Evolutionary conservation across 1,139 yeast species (phyloP), one percentile per base, ranked within the genome.

Genomic region (Scheffersomyces cryptocercus): DNA sequence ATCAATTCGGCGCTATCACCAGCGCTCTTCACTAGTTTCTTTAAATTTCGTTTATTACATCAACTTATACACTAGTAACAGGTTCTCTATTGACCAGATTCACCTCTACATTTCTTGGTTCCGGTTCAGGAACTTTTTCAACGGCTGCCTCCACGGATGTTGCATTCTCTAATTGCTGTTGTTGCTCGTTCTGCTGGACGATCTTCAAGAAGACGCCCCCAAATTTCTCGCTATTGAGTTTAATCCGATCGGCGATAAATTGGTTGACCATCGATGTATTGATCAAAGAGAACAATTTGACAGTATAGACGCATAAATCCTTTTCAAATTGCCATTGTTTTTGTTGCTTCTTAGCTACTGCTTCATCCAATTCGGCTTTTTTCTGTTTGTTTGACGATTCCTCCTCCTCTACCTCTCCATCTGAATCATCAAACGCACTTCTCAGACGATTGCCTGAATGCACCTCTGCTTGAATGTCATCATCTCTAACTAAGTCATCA

Each of bases 201-300:
- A 72, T 53, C 38, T 58, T 61, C 15, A 34, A 37, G 43, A 56
- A 72, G 2, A 70, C 53, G 0, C 65, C 66, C 2, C 88, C 88
- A 20, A 85, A 59, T n/a, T 54, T 62, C 1, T 61, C 67, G 16
- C 65, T 55, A 58, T 85, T 85, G 46, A 82, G 61, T 10, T 56
- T 53, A 12, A 85, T 49, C 56, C 91, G 69, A 3, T 62, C 46
- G 3, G 57, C 44, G 0, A 75, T 39, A 1, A 48, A 54, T 1
- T 56, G 57, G 14, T 62, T 58, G 7, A 81, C 51, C 45, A 76
- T 55, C 1, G 69, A 72, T 15, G 75, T 51, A 37, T 73, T 74
- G 20, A 67, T 53, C 43, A 84, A 61, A 6, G 75, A 68, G 36
- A 75, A 62, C 36, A 85, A 42, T 54, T 83, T 83, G 26, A 82